Base-by-base conservation (phyloP, 2,329 filamentous ascomycete genomes). In the Pseudogymnoascus sp. region DNA sequence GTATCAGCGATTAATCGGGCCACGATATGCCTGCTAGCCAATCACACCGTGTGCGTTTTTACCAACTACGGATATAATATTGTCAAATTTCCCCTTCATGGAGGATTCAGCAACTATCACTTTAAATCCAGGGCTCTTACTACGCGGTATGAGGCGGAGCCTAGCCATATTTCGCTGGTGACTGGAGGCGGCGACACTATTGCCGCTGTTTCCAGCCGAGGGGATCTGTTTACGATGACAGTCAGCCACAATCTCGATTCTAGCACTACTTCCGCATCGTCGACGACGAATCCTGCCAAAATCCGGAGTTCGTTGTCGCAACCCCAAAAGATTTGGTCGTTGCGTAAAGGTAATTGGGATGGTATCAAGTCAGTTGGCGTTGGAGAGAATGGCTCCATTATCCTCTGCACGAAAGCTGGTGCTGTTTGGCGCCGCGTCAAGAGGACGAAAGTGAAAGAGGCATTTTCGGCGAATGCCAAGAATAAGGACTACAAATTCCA, bases 41-140 rank as follows among this genome's bases (percentile, higher is more conserved):
- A 92, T 69, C 87, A 90, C 68, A 91, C 92, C 19, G 91, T 98
- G 8, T 96, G 90, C 81, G 88, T 99, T 0, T 96, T 99, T 70
- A 93, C 92, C 0, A 96, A 96, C 68, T 98, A 96, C 71, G 93
- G 93, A 4, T 98, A 96, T 73, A 91, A 92, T n/a, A 90, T 91
- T 67, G 82, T 98, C 62, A 87, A 86, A 53, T 96, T 98, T 66
- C 90, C 91, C 0, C 79, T 90, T 35, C 78, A 79, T 1, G 89
- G 93, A 67, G 83, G 85, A 5, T 88, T 91, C 67, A 83, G 83
- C 19, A 91, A 88, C 64, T 85, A 85, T 65, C 87, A 89, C 46
- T 80, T 93, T 24, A 82, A 84, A 64, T 81, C 84, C 62, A 86
- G 84, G 61, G 87, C 87, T 64, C 77, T 88, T 72, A 81, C 87